Conservation (phyloP, 1,284 basidiomycete genomes). For the Ustilago shanxiensis region DNA sequence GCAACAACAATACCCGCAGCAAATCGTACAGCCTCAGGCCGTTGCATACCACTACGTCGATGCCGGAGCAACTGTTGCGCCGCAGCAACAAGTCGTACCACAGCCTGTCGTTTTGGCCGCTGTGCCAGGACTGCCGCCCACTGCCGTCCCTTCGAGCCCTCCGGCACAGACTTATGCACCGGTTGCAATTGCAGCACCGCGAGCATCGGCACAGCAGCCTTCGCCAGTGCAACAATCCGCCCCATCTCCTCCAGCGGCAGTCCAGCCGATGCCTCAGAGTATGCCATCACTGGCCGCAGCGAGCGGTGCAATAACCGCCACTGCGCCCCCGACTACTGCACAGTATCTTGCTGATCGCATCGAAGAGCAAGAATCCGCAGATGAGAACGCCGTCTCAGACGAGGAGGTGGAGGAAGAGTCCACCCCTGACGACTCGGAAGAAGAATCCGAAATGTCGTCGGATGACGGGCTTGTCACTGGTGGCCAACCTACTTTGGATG, state of each 20-base stretch:
- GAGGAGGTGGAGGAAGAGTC: conserved; percentile 17
- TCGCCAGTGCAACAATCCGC: background rate
- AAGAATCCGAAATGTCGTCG: conserved; percentile 33
- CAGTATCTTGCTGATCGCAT: conserved; percentile 36
- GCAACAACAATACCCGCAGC: conserved; percentile 7
- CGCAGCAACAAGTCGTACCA: conserved; percentile 12
- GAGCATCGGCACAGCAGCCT: background rate
- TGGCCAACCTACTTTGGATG: conserved; percentile 48
- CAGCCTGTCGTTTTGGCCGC: background rate
- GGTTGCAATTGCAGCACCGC: conserved; percentile 25
- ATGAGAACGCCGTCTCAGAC: conserved; percentile 15
- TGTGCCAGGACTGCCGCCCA: background rate
- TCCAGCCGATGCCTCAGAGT: background rate
- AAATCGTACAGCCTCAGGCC: background rate
- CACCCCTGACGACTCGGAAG: conserved; percentile 24
- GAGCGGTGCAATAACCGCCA: conserved; percentile 1
- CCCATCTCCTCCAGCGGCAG: background rate
- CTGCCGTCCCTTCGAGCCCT: background rate
- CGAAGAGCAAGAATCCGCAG: conserved; percentile 36
- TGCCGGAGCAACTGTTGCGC: background rate
- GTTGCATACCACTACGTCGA: background rate
- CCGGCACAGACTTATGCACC: conserved; percentile 33
- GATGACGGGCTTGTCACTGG: conserved; percentile 40
- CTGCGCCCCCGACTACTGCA: conserved; percentile 27
- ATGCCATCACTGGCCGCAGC: background rate